phyloP scores from a whole-genome alignment of 1,284 basidiomycete genomes.

The Boletellus deceptivus region DNA sequence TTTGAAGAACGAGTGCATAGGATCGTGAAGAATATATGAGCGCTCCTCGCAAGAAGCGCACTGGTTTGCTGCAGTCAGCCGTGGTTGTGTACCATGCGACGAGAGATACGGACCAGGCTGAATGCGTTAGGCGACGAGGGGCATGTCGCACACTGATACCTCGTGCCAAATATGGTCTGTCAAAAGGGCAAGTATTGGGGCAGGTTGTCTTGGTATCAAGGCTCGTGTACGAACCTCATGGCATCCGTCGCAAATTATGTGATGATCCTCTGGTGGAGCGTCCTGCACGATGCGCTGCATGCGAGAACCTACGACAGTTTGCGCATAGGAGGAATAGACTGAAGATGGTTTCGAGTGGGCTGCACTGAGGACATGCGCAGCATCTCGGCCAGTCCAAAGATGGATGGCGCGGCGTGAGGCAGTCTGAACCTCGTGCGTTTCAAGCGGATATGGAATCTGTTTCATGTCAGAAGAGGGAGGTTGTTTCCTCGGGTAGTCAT shows the following conservation, averaged over 20 bases:
- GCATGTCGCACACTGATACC: slow-evolving; percentile 79
- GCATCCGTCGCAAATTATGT: slow-evolving; percentile 59
- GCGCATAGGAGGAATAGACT: slow-evolving; percentile 58
- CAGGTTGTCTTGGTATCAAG: background rate
- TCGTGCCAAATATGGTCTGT: slow-evolving; percentile 63
- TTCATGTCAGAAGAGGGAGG: background rate
- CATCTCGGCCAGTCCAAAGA: slow-evolving; percentile 77
- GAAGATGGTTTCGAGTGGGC: slow-evolving; percentile 52
- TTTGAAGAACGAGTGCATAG: slow-evolving; percentile 85
- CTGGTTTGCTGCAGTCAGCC: slow-evolving; percentile 39
- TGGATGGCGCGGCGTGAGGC: slow-evolving; percentile 72
- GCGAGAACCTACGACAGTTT: slow-evolving; percentile 59
- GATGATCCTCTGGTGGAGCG: slow-evolving; percentile 48
- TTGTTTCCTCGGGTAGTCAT: background rate
- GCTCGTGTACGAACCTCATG: slow-evolving; percentile 43
- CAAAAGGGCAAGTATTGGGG: background rate
- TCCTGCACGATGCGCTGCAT: slow-evolving; percentile 28
- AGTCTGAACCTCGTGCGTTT: slow-evolving; percentile 67
- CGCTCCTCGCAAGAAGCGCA: slow-evolving; percentile 75
- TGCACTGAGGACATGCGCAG: slow-evolving; percentile 47
- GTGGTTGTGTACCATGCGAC: background rate
- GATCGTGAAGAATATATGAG: slow-evolving; percentile 78
- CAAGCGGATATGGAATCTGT: slow-evolving; percentile 82
- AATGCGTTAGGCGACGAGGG: slow-evolving; percentile 60
- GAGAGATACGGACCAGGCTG: slow-evolving; percentile 53